These are phyloP conservation scores for Hypoxylon sp. DNA, from an alignment of 2,329 filamentous ascomycete genomes.

Conservation along the genomic window DNA sequence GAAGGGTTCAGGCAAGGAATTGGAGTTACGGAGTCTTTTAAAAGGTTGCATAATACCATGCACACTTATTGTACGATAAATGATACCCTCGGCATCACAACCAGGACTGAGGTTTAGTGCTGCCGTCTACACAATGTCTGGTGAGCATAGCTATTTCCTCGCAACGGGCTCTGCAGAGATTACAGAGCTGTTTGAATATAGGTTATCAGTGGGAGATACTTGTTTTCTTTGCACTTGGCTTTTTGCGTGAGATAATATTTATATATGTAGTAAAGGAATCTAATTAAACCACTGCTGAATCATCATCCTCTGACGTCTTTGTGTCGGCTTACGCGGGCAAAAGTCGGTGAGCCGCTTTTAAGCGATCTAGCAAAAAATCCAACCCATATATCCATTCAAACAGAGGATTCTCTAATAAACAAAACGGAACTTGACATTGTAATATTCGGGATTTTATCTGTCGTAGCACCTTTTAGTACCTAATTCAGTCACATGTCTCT, in stretches of 20 bases:
- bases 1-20: constrained; percentile 30
- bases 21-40: constrained; percentile 43
- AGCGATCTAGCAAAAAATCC: background rate
- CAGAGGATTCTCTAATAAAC: background rate
- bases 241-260: background rate
- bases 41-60: constrained; percentile 18
- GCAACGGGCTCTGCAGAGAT: background rate
- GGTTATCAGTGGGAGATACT: background rate
- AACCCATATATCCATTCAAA: background rate
- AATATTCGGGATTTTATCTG: background rate
- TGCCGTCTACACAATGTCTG: constrained; percentile 5
- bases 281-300: background rate
- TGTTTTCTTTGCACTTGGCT: background rate
- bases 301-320: constrained; percentile 15
- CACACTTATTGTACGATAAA: constrained; percentile 38
- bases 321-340: background rate
- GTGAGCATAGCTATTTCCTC: constrained; percentile 7
- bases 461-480: constrained; percentile 13
- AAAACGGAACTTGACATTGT: background rate
- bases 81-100: constrained; percentile 50
- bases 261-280: background rate
- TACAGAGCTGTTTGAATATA: constrained; percentile 1
- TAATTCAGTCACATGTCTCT: background rate
- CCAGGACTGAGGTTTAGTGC: constrained; percentile 34
- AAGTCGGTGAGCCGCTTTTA: background rate